These are phyloP conservation scores for Pseudogymnoascus sp. DNA, from an alignment of 2,329 filamentous ascomycete genomes.

Conservation along the genomic window DNA sequence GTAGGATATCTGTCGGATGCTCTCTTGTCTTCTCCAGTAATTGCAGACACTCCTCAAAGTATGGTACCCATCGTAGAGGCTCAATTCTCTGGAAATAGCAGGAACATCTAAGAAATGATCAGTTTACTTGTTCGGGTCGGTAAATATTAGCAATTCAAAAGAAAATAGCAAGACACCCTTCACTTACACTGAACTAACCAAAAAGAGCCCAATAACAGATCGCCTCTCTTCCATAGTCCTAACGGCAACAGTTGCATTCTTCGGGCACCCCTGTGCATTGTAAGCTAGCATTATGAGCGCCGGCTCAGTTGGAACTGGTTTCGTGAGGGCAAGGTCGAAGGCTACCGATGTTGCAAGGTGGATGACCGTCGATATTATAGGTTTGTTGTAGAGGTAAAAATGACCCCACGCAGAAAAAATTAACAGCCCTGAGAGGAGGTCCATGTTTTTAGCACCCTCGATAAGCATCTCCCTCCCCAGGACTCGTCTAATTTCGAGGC, in stretches of 20 bases:
- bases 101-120: conserved; percentile 3
- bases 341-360: conserved; percentile 19
- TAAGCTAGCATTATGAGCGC: background rate
- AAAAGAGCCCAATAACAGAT: conserved; percentile 13
- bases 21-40: conserved; percentile 14
- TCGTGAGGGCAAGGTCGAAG: conserved; percentile 19
- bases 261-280: background rate
- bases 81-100: conserved; percentile 17
- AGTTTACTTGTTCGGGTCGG: background rate
- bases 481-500: background rate
- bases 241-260: background rate
- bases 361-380: conserved; percentile 1
- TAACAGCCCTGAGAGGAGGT: background rate
- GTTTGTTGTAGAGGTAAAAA: conserved; percentile 8
- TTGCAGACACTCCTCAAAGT: conserved; percentile 16
- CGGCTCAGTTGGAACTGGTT: conserved; percentile 17
- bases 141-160: background rate
- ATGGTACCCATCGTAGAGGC: conserved; percentile 16
- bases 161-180: background rate
- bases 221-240: conserved; percentile 18
- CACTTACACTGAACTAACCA: conserved; percentile 15
- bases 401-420: background rate
- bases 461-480: conserved; percentile 2
- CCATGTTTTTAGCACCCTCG: background rate
- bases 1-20: conserved; percentile 12